Percentiles rank a stretch among this genome's conserved stretches.
Conservation (phyloP, 208 protist genomes). For the Wallacemonas sp. region DNA sequence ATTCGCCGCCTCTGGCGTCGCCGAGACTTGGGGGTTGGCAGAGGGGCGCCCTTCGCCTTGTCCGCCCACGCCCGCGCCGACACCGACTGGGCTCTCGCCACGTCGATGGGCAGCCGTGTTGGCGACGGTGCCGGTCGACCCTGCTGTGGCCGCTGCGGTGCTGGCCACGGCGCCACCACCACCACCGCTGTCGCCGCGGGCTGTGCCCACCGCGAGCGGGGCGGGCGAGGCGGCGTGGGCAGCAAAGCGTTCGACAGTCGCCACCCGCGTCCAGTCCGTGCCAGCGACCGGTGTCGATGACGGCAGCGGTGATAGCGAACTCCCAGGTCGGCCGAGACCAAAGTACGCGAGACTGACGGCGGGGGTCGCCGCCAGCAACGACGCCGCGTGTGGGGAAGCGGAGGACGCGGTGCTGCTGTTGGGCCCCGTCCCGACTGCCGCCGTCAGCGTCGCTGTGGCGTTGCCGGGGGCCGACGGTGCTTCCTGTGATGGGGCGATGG, state of each 20-base stretch:
- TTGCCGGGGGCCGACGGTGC: too few relatives aligned
- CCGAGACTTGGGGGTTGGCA: too few relatives aligned
- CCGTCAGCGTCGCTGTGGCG: background rate
- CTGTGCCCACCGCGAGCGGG: background rate
- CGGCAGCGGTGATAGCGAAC: background rate
- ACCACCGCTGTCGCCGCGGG: too few relatives aligned
- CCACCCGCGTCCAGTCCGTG: too few relatives aligned
- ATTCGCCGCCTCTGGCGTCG: background rate
- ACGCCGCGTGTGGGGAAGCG: background rate
- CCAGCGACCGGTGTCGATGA: background rate
- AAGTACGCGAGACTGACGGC: background rate
- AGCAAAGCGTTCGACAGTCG: too few relatives aligned
- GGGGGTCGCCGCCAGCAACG: background rate
- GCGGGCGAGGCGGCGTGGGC: too few relatives aligned
- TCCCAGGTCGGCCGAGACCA: background rate
- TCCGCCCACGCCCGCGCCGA: background rate
- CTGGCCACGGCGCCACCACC: background rate
- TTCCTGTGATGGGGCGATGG: conserved; percentile 3
- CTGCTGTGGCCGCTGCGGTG: too few relatives aligned
- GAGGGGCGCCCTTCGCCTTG: background rate
- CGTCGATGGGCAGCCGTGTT: too few relatives aligned
- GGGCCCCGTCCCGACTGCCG: background rate
- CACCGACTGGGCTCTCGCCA: too few relatives aligned
- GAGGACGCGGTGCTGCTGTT: background rate
- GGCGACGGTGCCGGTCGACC: too few relatives aligned